These are phyloP conservation scores for Metrosideros polymorpha DNA, from an alignment of 441 rosid species.

Conservation along the genomic window DNA sequence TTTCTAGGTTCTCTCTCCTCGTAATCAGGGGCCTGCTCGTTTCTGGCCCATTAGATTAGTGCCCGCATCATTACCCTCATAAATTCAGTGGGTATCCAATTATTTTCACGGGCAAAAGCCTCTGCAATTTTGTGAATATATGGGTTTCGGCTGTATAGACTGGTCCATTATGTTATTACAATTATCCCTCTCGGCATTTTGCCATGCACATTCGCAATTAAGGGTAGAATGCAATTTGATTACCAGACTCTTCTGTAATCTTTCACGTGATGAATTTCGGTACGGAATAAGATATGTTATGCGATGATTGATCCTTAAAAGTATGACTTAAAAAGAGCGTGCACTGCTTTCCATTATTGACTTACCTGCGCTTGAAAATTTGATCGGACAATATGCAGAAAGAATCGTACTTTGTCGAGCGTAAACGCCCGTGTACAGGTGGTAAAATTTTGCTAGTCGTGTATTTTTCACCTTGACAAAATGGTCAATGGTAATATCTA, in stretches of 20 bases:
- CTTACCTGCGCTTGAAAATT: background rate
- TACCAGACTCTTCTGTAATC: background rate
- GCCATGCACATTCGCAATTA: background rate
- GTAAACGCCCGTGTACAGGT: background rate
- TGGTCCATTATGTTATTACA: slow-evolving; percentile 7
- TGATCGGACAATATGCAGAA: background rate
- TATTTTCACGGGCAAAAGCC: slow-evolving; percentile 42
- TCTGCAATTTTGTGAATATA: slow-evolving; percentile 51
- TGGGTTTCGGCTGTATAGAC: slow-evolving; percentile 15
- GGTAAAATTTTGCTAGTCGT: background rate
- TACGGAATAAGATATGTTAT: background rate
- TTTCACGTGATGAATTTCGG: background rate
- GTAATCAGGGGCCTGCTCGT: slow-evolving; percentile 17
- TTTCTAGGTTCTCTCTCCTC: slow-evolving; percentile 13
- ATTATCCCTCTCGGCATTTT: background rate
- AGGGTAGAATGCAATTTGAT: background rate
- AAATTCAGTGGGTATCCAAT: slow-evolving; percentile 18
- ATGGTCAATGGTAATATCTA: background rate
- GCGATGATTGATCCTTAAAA: background rate
- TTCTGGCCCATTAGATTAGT: slow-evolving; percentile 40
- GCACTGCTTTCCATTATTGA: background rate
- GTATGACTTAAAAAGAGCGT: background rate
- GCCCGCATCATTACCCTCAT: slow-evolving; percentile 37
- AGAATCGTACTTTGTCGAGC: background rate
- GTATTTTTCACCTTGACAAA: background rate